phyloP scores from a whole-genome alignment of 2,329 filamentous ascomycete genomes.

The Botryotinia globosa region DNA sequence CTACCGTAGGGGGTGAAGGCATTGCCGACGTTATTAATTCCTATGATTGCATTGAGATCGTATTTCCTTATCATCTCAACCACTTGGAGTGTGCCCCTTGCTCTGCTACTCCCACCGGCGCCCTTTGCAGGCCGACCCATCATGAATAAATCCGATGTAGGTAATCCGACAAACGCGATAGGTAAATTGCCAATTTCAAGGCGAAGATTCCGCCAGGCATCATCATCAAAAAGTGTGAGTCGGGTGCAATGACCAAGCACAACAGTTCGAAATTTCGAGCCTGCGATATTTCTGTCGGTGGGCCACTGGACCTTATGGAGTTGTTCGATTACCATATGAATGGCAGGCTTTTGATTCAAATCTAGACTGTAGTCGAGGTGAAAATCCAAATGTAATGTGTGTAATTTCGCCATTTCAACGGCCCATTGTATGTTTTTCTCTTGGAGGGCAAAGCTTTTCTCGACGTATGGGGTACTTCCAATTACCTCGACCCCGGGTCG shows the following conservation, averaged over 20 bases:
- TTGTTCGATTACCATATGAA: constrained; percentile 53
- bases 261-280: constrained; percentile 48
- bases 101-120: constrained; percentile 37
- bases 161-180: constrained; percentile 65
- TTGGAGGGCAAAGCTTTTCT: constrained; percentile 45
- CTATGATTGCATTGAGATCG: constrained; percentile 57
- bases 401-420: constrained; percentile 50
- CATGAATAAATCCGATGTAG: constrained; percentile 71
- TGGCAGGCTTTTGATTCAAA: constrained; percentile 45
- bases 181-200: constrained; percentile 52
- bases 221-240: constrained; percentile 53
- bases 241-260: constrained; percentile 68
- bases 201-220: constrained; percentile 51
- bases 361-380: constrained; percentile 71
- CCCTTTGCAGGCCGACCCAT: constrained; percentile 49
- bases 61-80: constrained; percentile 58
- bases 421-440: constrained; percentile 61
- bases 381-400: constrained; percentile 61
- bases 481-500: constrained; percentile 53
- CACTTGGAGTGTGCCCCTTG: constrained; percentile 61
- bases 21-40: constrained; percentile 72
- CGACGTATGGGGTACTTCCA: constrained; percentile 70
- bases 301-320: constrained; percentile 53
- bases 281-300: constrained; percentile 23
- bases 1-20: constrained; percentile 70